phyloP scores from a whole-genome alignment of 2,329 filamentous ascomycete genomes.

The Pseudocercospora pini-densiflorae region DNA sequence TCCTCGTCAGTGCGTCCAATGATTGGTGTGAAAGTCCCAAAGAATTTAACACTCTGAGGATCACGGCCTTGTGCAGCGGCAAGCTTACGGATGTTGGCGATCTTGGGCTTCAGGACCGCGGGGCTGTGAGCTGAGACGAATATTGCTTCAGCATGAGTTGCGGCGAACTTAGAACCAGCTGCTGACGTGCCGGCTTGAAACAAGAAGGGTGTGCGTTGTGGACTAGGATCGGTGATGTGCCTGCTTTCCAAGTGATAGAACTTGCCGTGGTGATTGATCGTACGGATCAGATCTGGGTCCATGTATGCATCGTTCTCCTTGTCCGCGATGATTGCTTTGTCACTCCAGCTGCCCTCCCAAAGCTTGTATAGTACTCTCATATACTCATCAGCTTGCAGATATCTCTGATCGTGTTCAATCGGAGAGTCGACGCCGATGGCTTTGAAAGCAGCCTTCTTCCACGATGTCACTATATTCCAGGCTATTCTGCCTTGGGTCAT shows the following conservation, averaged over 20 bases:
- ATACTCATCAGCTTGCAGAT: slow-evolving; percentile 66
- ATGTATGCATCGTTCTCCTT: slow-evolving; percentile 60
- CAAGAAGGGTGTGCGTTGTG: slow-evolving; percentile 46
- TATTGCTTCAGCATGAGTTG: slow-evolving; percentile 65
- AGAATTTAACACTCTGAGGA: slow-evolving; percentile 66
- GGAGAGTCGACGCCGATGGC: slow-evolving; percentile 63
- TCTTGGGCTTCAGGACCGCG: slow-evolving; percentile 62
- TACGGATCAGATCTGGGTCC: slow-evolving; percentile 62
- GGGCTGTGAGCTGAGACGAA: slow-evolving; percentile 71
- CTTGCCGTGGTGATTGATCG: slow-evolving; percentile 65
- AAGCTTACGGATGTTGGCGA: slow-evolving; percentile 65
- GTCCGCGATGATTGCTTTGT: slow-evolving; percentile 62
- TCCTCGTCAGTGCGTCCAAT: slow-evolving; percentile 69
- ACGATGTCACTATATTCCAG: slow-evolving; percentile 70
- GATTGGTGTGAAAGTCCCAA: slow-evolving; percentile 68
- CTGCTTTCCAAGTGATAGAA: slow-evolving; percentile 54
- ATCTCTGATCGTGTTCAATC: slow-evolving; percentile 65
- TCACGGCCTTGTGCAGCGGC: slow-evolving; percentile 59
- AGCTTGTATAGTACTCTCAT: slow-evolving; percentile 66
- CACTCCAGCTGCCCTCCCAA: slow-evolving; percentile 59
- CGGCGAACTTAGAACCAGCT: slow-evolving; percentile 61
- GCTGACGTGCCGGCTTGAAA: slow-evolving; percentile 63
- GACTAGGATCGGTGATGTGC: slow-evolving; percentile 50
- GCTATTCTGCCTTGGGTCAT: slow-evolving; percentile 65
- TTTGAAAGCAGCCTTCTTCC: slow-evolving; percentile 67